These are phyloP conservation scores for Chenopodium album DNA, from an alignment of 148 eudicot species.

Conservation along the genomic window DNA sequence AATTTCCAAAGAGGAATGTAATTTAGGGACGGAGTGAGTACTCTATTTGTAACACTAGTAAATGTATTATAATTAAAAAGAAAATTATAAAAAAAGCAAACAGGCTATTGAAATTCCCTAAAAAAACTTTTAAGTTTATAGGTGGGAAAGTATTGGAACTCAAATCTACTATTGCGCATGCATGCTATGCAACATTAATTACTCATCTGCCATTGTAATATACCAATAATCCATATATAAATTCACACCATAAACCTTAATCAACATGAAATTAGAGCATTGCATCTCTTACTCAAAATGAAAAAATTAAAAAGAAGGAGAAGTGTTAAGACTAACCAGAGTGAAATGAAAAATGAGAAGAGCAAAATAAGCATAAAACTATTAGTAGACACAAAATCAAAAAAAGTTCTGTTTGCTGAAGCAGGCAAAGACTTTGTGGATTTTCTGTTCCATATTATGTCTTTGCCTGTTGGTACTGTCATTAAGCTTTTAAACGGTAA, in stretches of 20 bases:
- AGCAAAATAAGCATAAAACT: slow-evolving; percentile 24
- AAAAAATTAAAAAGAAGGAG: no score
- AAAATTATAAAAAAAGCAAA: no score
- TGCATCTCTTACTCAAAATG: no score
- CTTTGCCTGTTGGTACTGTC: slow-evolving; percentile 23
- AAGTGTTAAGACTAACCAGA: no score
- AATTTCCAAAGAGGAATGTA: no score
- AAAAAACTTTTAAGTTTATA: background rate
- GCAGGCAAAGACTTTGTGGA: slow-evolving; percentile 37
- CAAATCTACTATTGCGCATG: background rate
- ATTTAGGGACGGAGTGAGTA: no score
- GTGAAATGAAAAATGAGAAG: background rate
- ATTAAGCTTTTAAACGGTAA: slow-evolving; percentile 1
- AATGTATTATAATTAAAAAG: no score
- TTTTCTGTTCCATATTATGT: slow-evolving; percentile 31
- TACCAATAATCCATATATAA: no score
- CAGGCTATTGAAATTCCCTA: background rate
- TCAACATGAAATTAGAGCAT: no score
- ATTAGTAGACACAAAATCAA: slow-evolving; percentile 24
- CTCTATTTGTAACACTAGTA: no score
- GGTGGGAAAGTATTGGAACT: background rate
- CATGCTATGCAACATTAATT: background rate
- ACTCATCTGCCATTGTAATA: no score
- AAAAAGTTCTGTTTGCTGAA: slow-evolving; percentile 38
- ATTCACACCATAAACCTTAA: no score